Percentiles rank a stretch among this genome's conserved stretches.
phyloP scores from a whole-genome alignment of 345 rosid genomes.

The Crucihimalaya himalaica region DNA sequence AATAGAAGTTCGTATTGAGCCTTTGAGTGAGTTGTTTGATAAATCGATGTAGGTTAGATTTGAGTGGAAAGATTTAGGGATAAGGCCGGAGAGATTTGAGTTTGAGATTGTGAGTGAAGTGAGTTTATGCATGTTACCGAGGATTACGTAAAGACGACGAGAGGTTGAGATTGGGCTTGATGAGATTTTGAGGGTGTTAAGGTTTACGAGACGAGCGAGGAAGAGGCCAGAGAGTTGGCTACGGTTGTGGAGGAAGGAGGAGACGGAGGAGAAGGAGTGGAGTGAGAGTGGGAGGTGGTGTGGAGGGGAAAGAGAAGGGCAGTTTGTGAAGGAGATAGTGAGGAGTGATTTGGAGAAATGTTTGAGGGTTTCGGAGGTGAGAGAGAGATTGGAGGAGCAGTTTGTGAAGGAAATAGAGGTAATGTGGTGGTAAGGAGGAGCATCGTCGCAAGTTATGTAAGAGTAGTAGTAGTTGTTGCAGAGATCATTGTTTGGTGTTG shows the following conservation, averaged over 20 bases:
- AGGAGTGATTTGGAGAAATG: slow-evolving; percentile 57
- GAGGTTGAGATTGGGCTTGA: slow-evolving; percentile 56
- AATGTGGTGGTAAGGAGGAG: slow-evolving; percentile 72
- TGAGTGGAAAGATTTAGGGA: slow-evolving; percentile 31
- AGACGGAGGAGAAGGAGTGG: slow-evolving; percentile 53
- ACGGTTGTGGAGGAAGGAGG: slow-evolving; percentile 48
- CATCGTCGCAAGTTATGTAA: slow-evolving; percentile 51
- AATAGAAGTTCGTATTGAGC: slow-evolving; percentile 60
- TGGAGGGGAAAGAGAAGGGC: slow-evolving; percentile 51
- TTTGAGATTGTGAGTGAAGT: slow-evolving; percentile 60
- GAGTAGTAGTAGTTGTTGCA: slow-evolving; percentile 49
- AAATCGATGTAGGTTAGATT: slow-evolving; percentile 67
- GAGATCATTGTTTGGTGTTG: slow-evolving; percentile 55
- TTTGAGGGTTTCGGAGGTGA: slow-evolving; percentile 62
- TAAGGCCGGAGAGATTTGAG: slow-evolving; percentile 57
- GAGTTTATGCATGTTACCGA: slow-evolving; percentile 34
- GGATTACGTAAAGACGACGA: slow-evolving; percentile 68
- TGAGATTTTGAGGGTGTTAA: slow-evolving; percentile 61
- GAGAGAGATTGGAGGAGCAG: slow-evolving; percentile 54
- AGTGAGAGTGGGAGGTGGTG: slow-evolving; percentile 66
- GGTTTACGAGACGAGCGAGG: slow-evolving; percentile 67
- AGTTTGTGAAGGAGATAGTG: slow-evolving; percentile 62
- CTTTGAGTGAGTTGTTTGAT: slow-evolving; percentile 67
- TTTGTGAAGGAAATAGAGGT: slow-evolving; percentile 65
- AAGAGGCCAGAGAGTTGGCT: slow-evolving; percentile 55